Evolutionary conservation across 495 filamentous ascomycete species (phyloP).

Genomic region (Echria macrotheca): DNA sequence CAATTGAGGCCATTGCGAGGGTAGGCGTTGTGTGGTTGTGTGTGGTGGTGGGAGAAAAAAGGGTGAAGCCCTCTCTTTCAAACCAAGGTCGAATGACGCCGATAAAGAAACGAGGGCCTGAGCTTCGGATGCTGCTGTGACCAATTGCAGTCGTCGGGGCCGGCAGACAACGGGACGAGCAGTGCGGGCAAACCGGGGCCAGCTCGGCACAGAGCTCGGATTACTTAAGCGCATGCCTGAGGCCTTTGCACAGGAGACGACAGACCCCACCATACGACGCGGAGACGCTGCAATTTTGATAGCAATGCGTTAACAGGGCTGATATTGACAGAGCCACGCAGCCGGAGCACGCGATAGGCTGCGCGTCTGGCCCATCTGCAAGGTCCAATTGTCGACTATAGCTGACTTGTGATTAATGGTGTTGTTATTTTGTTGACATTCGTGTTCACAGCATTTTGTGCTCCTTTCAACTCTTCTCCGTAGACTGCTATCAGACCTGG

Average conservation of each 20-base stretch:
- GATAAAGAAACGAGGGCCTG: constrained; percentile 10
- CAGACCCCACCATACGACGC: constrained; percentile 9
- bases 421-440: constrained; percentile 11
- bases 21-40: background rate
- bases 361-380: background rate
- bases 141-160: background rate
- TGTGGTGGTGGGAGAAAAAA: constrained; percentile 2
- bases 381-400: background rate
- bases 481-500: too few relatives aligned
- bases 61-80: background rate
- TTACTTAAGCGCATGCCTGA: background rate
- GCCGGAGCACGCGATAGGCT: constrained; percentile 9
- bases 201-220: background rate
- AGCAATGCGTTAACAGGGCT: constrained; percentile 7
- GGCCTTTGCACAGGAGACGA: constrained; percentile 1
- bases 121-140: background rate
- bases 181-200: background rate
- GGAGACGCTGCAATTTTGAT: constrained; percentile 10
- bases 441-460: background rate
- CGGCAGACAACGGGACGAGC: background rate
- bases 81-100: constrained; percentile 16
- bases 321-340: constrained; percentile 16
- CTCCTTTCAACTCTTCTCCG: background rate
- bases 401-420: background rate
- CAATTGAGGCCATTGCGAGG: constrained; percentile 44